phyloP scores from a whole-genome alignment of 1,284 basidiomycete species.

The Pyrrhoderma noxium region DNA sequence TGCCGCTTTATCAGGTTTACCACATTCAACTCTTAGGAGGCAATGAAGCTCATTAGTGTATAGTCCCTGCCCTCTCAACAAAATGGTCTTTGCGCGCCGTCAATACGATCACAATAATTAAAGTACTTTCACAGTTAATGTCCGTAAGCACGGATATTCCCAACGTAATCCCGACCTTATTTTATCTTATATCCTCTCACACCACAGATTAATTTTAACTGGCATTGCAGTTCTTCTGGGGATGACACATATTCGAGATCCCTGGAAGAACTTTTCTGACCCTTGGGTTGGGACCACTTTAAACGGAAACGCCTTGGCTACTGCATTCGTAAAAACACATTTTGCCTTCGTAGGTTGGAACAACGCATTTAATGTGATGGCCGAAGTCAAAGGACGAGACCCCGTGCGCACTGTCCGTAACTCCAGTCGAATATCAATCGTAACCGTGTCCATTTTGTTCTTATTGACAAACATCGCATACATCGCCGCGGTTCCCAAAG shows the following conservation, averaged over 20 bases:
- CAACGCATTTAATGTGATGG: conserved; percentile 40
- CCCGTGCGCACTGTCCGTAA: conserved; percentile 37
- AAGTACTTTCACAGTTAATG: conserved; percentile 26
- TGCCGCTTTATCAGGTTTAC: conserved; percentile 22
- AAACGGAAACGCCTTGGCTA: conserved; percentile 38
- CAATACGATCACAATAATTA: conserved; percentile 25
- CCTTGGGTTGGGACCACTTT: conserved; percentile 38
- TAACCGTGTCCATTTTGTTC: conserved; percentile 37
- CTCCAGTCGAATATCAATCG: conserved; percentile 38
- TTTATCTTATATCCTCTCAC: not conserved
- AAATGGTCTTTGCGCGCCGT: conserved; percentile 27
- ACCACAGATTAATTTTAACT: conserved; percentile 31
- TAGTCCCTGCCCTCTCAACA: conserved; percentile 26
- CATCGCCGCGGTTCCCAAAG: conserved; percentile 35
- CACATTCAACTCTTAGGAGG: not conserved
- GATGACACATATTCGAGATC: conserved; percentile 36
- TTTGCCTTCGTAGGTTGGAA: conserved; percentile 39
- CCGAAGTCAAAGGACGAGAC: conserved; percentile 33
- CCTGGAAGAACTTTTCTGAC: conserved; percentile 42
- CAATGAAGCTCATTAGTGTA: not conserved
- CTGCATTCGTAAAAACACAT: conserved; percentile 38
- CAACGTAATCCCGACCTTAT: not conserved
- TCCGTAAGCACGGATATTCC: conserved; percentile 15
- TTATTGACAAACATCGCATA: conserved; percentile 41
- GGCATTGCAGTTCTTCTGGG: conserved; percentile 44